These are phyloP conservation scores for Microbotryum intermedium DNA, from an alignment of 1,284 basidiomycete genomes.

Conservation along the genomic window DNA sequence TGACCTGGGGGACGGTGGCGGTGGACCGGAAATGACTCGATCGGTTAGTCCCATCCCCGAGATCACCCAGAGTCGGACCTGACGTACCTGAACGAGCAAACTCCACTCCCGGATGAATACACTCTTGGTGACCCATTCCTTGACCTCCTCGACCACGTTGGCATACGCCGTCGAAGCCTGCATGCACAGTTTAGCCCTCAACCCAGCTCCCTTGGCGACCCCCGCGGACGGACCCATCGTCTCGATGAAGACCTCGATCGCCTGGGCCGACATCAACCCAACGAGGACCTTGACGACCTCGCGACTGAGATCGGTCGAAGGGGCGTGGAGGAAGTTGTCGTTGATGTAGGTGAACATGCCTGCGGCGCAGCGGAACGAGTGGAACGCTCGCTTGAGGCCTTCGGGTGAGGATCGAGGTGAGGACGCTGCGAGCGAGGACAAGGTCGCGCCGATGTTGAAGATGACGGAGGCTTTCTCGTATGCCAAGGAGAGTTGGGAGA, in stretches of 20 bases:
- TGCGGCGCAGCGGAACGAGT: slow-evolving; percentile 83
- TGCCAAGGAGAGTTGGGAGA: slow-evolving; percentile 89
- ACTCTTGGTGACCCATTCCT: slow-evolving; percentile 90
- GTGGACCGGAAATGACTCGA: not conserved
- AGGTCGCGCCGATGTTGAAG: slow-evolving; percentile 90
- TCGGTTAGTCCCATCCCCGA: too few relatives aligned
- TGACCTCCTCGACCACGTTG: slow-evolving; percentile 73
- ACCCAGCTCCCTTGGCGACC: slow-evolving; percentile 71
- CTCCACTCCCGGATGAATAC: slow-evolving; percentile 96
- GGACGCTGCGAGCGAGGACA: slow-evolving; percentile 76
- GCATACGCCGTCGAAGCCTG: slow-evolving; percentile 76
- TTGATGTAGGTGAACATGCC: slow-evolving; percentile 99
- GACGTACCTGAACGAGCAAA: slow-evolving; percentile 62
- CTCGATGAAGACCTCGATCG: slow-evolving; percentile 92
- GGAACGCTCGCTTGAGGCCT: slow-evolving; percentile 89
- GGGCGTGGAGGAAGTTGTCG: slow-evolving; percentile 97
- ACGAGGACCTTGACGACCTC: slow-evolving; percentile 91
- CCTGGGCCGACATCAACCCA: slow-evolving; percentile 78
- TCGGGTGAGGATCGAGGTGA: slow-evolving; percentile 81
- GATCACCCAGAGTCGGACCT: not conserved
- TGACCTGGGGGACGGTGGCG: slow-evolving; percentile 51
- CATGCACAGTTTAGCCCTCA: slow-evolving; percentile 77
- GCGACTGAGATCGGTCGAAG: slow-evolving; percentile 88
- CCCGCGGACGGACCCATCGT: slow-evolving; percentile 61
- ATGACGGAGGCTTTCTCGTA: slow-evolving; percentile 98